Percentiles rank a stretch among this genome's conserved stretches.
Conservation (phyloP, 345 rosid genomes). For the Sapria himalayana region DNA sequence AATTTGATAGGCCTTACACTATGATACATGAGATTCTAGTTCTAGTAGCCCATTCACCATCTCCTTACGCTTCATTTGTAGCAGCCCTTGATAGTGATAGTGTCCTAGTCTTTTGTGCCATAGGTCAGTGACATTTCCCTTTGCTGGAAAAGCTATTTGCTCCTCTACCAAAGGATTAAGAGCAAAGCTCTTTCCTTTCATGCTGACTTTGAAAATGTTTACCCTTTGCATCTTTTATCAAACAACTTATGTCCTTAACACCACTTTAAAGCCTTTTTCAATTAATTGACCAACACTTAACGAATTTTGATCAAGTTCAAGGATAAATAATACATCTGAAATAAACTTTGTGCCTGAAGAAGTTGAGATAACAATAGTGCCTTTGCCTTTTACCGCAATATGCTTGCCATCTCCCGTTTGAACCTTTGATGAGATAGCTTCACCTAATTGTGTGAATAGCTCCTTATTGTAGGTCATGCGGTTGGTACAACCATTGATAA, state of each 20-base stretch:
- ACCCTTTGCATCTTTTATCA: not conserved
- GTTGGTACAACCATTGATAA: not conserved
- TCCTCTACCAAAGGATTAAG: not conserved
- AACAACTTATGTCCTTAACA: not conserved
- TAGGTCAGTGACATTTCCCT: not conserved
- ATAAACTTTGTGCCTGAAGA: not conserved
- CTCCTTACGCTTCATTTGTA: not conserved
- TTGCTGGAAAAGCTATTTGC: not conserved
- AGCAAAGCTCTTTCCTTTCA: not conserved
- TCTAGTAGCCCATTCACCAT: not conserved
- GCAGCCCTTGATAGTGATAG: slow-evolving; percentile 1
- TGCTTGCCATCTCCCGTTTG: not conserved
- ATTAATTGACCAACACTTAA: not conserved
- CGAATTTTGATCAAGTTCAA: slow-evolving; percentile 3
- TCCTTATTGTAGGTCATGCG: slow-evolving; percentile 1
- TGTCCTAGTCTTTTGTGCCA: slow-evolving; percentile 5
- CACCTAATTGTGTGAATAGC: not conserved
- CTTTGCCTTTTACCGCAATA: not conserved
- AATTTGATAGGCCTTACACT: not conserved
- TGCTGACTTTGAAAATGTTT: too few relatives aligned
- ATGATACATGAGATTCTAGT: not conserved
- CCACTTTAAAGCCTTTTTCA: not conserved
- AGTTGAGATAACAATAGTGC: not conserved
- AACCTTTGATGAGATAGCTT: not conserved
- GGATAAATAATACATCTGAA: not conserved